Evolutionary conservation across 2,329 filamentous ascomycete species (phyloP).

Genomic region (Fusarium lateritium): DNA sequence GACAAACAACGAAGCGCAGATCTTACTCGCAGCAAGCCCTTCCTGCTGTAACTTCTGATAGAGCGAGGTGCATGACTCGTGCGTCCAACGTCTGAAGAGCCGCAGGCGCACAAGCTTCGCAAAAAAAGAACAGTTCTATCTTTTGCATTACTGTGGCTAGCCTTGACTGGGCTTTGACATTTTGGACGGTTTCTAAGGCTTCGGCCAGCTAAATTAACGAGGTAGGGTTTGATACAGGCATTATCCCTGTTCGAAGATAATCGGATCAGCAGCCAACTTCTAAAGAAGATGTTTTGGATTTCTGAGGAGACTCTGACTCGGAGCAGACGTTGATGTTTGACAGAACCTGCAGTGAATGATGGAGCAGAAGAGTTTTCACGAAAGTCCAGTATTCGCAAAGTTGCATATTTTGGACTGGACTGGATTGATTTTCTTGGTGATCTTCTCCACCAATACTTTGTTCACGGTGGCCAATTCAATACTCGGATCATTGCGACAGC

Average conservation of each 20-base stretch:
- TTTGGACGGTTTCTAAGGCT: slow-evolving; percentile 26
- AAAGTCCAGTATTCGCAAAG: not conserved
- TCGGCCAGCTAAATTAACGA: slow-evolving; percentile 19
- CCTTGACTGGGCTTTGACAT: slow-evolving; percentile 27
- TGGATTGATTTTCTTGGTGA: not conserved
- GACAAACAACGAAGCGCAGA: not conserved
- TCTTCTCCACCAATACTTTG: slow-evolving; percentile 23
- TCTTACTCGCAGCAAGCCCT: slow-evolving; percentile 9
- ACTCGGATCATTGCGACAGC: slow-evolving; percentile 13
- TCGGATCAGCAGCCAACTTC: slow-evolving; percentile 21
- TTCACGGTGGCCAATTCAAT: slow-evolving; percentile 43
- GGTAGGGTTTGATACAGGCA: slow-evolving; percentile 22
- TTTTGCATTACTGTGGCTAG: slow-evolving; percentile 18
- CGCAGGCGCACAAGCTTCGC: slow-evolving; percentile 14
- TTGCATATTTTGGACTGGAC: not conserved
- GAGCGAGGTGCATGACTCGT: slow-evolving; percentile 23
- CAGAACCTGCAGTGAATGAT: not conserved
- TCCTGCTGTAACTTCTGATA: not conserved
- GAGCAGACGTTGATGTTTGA: slow-evolving; percentile 7
- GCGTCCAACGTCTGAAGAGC: slow-evolving; percentile 11
- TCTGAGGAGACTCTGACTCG: not conserved
- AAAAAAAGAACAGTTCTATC: slow-evolving; percentile 8
- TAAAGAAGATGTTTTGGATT: slow-evolving; percentile 20
- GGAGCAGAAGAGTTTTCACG: not conserved
- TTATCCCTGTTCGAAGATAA: slow-evolving; percentile 26